Base-by-base conservation (phyloP, 805 yeast genomes). In the Yamadazyma endophytica region DNA sequence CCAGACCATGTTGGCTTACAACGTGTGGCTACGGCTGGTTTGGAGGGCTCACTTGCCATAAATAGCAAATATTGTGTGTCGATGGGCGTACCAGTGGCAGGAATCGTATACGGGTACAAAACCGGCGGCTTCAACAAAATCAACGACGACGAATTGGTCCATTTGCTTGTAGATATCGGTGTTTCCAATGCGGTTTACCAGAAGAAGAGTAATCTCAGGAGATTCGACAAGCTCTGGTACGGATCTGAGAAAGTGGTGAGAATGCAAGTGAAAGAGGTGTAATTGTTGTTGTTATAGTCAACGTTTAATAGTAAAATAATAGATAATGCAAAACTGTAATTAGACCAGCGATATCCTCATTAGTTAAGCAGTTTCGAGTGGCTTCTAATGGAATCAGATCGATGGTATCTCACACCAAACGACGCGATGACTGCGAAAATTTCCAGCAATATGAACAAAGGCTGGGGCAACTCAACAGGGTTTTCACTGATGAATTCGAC, bases 1-100 rank as follows among this genome's bases (percentile, higher is more conserved):
- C n/a, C n/a, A n/a, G n/a, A n/a, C n/a, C 88, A 95, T 4, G 72
- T 87, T 1, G 95, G 95, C 5, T 61, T 81, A 25, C 94, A 84
- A 47, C 79, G 86, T 6, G 83, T 90, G 4, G 74, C 92, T 0
- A 96, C 95, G 6, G 58, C 55, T 17, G 50, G 47, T 13, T 49
- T 40, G 45, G 59, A 47, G 31, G 44, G 47, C 8, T 40, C 52
- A 20, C 39, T 58, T 6, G 13, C 9, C 16, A 48, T 80, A 7
- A 55, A 62, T 9, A 61, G 82, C 35, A 70, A 69, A 36, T 77
- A 79, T 59, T 69, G 85, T 21, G 70, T 80, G 4, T 79, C 89
- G 21, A 58, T 79, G 46, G 95, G 92, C 2, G 59, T 87, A 40
- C 94, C 95, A 2, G 54, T 83, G 27, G 69, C 74, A 13, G 82